These are phyloP conservation scores for Linnemannia exigua DNA, from an alignment of 192 early-diverging fungal species.

Conservation along the genomic window DNA sequence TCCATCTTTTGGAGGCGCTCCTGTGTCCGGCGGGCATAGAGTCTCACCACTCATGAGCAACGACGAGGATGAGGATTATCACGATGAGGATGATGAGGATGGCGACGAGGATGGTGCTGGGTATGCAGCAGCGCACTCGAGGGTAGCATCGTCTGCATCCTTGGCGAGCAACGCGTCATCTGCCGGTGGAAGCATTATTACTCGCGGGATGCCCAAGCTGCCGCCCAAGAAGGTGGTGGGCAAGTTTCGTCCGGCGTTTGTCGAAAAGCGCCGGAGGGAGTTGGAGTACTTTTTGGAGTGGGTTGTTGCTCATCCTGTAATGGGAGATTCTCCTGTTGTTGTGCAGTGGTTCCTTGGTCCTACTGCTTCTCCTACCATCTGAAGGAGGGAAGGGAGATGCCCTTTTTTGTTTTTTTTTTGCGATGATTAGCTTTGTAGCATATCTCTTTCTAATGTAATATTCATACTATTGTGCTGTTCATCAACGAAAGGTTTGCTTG, in stretches of 20 bases:
- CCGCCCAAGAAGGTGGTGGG: conserved; percentile 66
- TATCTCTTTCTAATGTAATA: background rate
- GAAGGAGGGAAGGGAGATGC: background rate
- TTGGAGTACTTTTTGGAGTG: conserved; percentile 69
- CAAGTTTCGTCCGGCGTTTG: conserved; percentile 64
- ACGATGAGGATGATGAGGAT: conserved; percentile 28
- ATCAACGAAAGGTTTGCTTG: background rate
- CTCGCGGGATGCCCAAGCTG: conserved; percentile 59
- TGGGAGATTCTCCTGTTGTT: conserved; percentile 61
- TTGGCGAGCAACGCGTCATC: background rate
- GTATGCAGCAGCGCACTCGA: conserved; percentile 2
- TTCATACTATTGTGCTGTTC: background rate
- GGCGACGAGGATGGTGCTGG: background rate
- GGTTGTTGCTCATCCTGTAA: conserved; percentile 63
- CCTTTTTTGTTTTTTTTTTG: background rate
- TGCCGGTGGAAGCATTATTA: background rate
- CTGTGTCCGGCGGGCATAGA: background rate
- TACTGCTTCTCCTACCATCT: background rate
- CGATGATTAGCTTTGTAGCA: background rate
- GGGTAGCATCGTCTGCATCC: background rate
- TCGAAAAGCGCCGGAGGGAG: conserved; percentile 64
- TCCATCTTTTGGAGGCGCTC: background rate
- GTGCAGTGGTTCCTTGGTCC: conserved; percentile 62
- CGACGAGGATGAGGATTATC: background rate
- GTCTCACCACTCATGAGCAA: background rate